Conservation (phyloP, 805 yeast genomes). For the Cyberlindnera subsufficiens region DNA sequence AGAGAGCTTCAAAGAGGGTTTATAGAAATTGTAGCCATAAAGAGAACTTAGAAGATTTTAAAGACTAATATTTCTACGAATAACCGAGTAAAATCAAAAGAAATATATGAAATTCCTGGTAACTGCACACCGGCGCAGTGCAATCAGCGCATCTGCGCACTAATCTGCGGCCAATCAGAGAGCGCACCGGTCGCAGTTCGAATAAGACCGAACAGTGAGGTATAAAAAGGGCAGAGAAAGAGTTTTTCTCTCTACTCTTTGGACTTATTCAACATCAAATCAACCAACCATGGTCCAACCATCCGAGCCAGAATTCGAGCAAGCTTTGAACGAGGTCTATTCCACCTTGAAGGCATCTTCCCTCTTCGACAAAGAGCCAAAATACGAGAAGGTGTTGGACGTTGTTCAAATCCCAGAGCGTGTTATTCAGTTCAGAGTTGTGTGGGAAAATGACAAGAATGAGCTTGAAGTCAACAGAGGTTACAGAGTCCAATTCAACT, state of each 20-base stretch:
- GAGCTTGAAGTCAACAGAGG: conserved; percentile 92
- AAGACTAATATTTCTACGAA: too few species aligned
- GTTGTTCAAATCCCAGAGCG: conserved; percentile 95
- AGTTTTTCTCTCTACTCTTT: background rate
- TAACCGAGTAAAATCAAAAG: background rate
- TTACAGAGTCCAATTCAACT: conserved; percentile 97
- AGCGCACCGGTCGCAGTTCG: background rate
- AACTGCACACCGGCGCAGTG: conserved; percentile 15
- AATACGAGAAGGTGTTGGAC: conserved; percentile 81
- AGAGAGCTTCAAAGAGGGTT: too few species aligned
- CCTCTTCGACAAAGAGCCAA: conserved; percentile 82
- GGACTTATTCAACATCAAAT: background rate
- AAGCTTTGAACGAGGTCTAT: conserved; percentile 92
- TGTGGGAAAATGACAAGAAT: conserved; percentile 96
- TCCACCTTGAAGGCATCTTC: conserved; percentile 88
- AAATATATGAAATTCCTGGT: conserved; percentile 1
- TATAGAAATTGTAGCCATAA: too few species aligned
- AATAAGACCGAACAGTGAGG: conserved; percentile 5
- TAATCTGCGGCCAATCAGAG: conserved; percentile 20
- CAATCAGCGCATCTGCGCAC: background rate
- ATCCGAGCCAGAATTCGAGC: conserved; percentile 97
- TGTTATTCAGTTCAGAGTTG: conserved; percentile 92
- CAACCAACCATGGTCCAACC: conserved; percentile 61
- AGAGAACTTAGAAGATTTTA: too few species aligned
- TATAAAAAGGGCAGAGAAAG: background rate